These are phyloP conservation scores for Lunasporangiospora selenospora DNA, from an alignment of 192 early-diverging fungal genomes.

Conservation along the genomic window DNA sequence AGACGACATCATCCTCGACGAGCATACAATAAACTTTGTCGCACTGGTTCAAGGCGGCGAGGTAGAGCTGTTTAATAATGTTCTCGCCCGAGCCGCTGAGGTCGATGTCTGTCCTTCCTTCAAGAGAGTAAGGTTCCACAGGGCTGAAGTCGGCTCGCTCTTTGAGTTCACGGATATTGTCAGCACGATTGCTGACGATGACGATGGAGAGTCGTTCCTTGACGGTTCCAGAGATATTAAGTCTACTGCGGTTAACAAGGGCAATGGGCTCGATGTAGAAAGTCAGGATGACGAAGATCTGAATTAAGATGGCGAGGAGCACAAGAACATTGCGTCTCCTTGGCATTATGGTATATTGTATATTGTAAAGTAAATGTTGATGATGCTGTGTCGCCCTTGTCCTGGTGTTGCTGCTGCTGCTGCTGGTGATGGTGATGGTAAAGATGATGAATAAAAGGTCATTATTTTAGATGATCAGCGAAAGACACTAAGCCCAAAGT, in stretches of 20 bases:
- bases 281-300: slow-evolving; percentile 5
- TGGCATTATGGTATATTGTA: background rate
- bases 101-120: slow-evolving; percentile 1
- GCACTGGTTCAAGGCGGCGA: slow-evolving; percentile 3
- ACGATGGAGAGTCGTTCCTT: slow-evolving; percentile 6
- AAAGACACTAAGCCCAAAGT: too few relatives aligned
- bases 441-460: too few relatives aligned
- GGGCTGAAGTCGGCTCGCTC: slow-evolving; percentile 1
- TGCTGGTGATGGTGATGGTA: too few relatives aligned
- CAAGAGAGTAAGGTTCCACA: background rate
- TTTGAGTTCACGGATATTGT: slow-evolving; percentile 1
- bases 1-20: slow-evolving; percentile 10
- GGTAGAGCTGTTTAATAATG: slow-evolving; percentile 1
- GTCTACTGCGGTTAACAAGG: slow-evolving; percentile 4
- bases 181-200: slow-evolving; percentile 5
- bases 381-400: too few relatives aligned
- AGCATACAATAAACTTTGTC: slow-evolving; percentile 22
- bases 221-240: slow-evolving; percentile 6
- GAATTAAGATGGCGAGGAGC: background rate
- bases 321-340: background rate
- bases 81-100: slow-evolving; percentile 1
- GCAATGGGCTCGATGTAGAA: slow-evolving; percentile 8
- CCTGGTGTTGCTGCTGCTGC: too few relatives aligned
- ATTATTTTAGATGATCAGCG: too few relatives aligned
- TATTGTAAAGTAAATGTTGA: too few relatives aligned